Base-by-base conservation (phyloP, 192 early-diverging fungal species). In the Coemansia sp. region DNA sequence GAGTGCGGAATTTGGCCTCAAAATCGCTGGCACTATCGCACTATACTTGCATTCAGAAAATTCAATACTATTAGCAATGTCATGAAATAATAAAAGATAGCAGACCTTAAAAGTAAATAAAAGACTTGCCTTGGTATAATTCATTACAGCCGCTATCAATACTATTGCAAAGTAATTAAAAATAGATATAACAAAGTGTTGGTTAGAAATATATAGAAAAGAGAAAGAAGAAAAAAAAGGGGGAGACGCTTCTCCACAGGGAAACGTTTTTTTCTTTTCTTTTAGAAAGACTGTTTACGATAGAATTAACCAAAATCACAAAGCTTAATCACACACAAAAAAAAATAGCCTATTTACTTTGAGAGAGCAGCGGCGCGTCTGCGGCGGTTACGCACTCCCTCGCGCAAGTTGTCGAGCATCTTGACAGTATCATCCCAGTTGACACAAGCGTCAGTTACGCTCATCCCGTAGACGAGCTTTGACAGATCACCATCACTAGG, bases 361-460 rank as follows among this genome's bases (percentile, higher is more conserved):
- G 68, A 22, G 24, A 60, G 34, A 46, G 60, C 78, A 10, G 79
- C 70, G 20, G 73, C 66, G 40, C 71, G 68, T 63, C 75, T 86
- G 70, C 92, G 87, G 61, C 93, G 87, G 63, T 85, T 82, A 62
- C 85, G 88, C 33, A 95, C 92, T 77, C 88, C 93, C 73, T 90
- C 88, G 44, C 88, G 80, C 68, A 95, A 79, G 36, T 80, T 83
- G 12, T 95, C 89, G 8, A 97, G 85, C 33, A 92, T 87, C 20
- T 88, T 75, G 12, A 92, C 90, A 0, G 97, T 99, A 69, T 90
- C 88, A 38, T 95, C 94, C 94, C 94, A 99, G 63, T 88, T 83
- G 74, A 98, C 92, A 77, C 95, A 98, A 5, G 93, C 95, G 84
- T 98, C 96, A 29, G 97, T 97, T 62, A 98, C 88, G 31, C 91